Percentiles rank a stretch among this genome's conserved stretches.
Conservation (phyloP, 306 rosid genomes). For the Senna tora region DNA sequence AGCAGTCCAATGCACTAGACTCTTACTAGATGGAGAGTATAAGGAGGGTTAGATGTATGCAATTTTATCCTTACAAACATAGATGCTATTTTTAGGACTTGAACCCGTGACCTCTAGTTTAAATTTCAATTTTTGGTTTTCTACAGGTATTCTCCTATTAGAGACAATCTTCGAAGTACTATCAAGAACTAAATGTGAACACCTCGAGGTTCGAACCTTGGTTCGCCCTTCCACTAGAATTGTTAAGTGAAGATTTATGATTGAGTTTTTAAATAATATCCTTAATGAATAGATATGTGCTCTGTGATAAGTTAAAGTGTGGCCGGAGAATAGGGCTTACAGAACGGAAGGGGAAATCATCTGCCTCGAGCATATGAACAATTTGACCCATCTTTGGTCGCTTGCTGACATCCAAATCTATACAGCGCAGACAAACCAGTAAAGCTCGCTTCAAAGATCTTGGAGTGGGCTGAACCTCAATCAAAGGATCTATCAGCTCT, state of each 20-base stretch:
- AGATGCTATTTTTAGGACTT: too few species aligned
- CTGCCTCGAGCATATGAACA: constrained; percentile 97
- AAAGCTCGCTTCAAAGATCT: constrained; percentile 85
- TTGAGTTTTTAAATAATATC: background rate
- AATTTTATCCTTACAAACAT: too few species aligned
- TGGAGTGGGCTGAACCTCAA: constrained; percentile 77
- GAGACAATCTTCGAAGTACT: too few species aligned
- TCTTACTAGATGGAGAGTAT: too few species aligned
- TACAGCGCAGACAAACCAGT: constrained; percentile 90
- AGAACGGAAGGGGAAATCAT: constrained; percentile 87
- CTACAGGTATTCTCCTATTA: too few species aligned
- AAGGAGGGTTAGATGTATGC: too few species aligned
- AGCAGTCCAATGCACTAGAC: too few species aligned
- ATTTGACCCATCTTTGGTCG: constrained; percentile 99
- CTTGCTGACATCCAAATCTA: constrained; percentile 82
- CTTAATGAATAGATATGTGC: background rate
- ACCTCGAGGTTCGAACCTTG: too few species aligned
- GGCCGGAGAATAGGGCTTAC: constrained; percentile 47
- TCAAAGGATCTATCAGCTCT: constrained; percentile 81
- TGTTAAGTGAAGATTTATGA: background rate
- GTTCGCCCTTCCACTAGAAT: too few species aligned
- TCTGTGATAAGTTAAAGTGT: background rate
- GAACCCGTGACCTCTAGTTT: too few species aligned
- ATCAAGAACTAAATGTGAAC: too few species aligned
- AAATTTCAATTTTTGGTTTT: too few species aligned